Conservation (phyloP, 1,284 basidiomycete species). For the Heliocybe sulcata region DNA sequence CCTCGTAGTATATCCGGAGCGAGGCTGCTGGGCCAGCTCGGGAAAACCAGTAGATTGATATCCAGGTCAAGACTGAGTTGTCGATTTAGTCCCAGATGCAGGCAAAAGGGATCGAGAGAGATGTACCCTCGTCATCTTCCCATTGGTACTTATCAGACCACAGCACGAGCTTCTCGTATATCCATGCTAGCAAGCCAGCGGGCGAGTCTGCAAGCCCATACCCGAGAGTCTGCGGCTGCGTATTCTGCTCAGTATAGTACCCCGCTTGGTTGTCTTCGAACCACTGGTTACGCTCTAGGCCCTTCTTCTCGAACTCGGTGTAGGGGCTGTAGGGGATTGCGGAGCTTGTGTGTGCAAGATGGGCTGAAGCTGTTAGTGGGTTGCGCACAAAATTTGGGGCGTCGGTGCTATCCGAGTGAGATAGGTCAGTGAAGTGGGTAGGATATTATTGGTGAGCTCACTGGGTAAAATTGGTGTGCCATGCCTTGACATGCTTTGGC, state of each 20-base stretch:
- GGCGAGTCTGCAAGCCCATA: constrained; percentile 13
- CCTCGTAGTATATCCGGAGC: constrained; percentile 42
- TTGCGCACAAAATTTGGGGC: background rate
- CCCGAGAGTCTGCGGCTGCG: constrained; percentile 13
- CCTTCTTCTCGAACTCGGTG: constrained; percentile 5
- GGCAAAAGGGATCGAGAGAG: no score
- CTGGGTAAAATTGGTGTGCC: constrained; percentile 19
- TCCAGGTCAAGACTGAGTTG: constrained; percentile 42
- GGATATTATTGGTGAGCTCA: constrained; percentile 7
- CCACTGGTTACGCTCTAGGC: constrained; percentile 4
- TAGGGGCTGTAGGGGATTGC: constrained; percentile 5
- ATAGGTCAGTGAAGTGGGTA: background rate
- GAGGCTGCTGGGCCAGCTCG: constrained; percentile 41
- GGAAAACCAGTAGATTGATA: constrained; percentile 51
- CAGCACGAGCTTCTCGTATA: constrained; percentile 13
- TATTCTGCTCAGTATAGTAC: constrained; percentile 9
- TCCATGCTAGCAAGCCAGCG: constrained; percentile 14
- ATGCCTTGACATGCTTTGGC: constrained; percentile 14
- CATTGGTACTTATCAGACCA: constrained; percentile 14
- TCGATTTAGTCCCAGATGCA: background rate
- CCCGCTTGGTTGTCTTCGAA: constrained; percentile 9
- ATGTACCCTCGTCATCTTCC: constrained; percentile 11
- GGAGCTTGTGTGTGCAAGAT: constrained; percentile 2
- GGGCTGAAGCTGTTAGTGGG: background rate
- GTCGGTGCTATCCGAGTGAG: background rate